These are phyloP conservation scores for Chaetomiaceae sp. DNA, from an alignment of 2,329 filamentous ascomycete genomes.

Conservation along the genomic window DNA sequence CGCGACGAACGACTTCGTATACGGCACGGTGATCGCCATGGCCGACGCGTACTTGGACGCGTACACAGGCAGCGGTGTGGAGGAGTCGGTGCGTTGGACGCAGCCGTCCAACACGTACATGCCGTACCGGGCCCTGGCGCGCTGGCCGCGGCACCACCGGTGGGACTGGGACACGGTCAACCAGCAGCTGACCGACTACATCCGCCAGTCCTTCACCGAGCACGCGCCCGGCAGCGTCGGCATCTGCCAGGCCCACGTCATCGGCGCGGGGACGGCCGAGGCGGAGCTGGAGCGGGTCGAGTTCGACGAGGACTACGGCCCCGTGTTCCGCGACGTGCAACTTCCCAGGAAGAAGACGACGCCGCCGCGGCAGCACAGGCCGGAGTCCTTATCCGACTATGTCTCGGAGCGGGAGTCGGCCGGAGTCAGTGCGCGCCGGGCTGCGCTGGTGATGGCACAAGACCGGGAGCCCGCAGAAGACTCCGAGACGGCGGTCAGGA, in stretches of 20 bases:
- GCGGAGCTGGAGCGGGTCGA: slow-evolving; percentile 1
- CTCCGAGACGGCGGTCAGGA: no score
- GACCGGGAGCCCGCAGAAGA: no score
- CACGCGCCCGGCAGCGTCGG: not conserved
- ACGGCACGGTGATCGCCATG: slow-evolving; percentile 4
- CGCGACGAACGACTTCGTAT: slow-evolving; percentile 3
- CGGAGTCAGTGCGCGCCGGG: no score
- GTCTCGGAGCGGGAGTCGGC: no score
- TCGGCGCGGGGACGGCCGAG: not conserved
- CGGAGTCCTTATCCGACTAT: no score
- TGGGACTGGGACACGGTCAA: not conserved
- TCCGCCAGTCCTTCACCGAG: not conserved
- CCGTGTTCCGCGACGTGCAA: no score
- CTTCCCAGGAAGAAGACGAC: not conserved
- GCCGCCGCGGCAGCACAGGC: not conserved
- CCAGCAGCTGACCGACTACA: not conserved
- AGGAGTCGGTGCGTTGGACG: slow-evolving; percentile 7
- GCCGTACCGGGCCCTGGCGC: not conserved
- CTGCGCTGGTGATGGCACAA: no score
- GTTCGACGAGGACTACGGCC: not conserved
- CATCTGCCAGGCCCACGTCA: not conserved
- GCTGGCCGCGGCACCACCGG: not conserved
- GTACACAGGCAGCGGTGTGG: not conserved
- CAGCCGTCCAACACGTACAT: not conserved
- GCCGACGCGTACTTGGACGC: slow-evolving; percentile 2